Base-by-base conservation (phyloP, 208 protist species). In the Kentomonas sorsogonicus region DNA sequence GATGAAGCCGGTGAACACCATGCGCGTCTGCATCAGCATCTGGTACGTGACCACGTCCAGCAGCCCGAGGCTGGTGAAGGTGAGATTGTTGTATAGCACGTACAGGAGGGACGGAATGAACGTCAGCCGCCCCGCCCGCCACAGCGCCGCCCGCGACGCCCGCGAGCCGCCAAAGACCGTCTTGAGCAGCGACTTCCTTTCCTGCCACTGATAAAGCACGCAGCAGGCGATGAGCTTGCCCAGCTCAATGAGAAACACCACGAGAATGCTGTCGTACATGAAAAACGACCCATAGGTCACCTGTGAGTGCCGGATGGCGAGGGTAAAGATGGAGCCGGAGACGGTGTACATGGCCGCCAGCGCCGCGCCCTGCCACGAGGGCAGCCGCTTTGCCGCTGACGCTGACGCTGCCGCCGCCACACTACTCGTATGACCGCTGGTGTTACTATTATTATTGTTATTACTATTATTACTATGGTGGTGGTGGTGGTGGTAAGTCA, bases 21-120 rank as follows among this genome's bases (percentile, higher is more conserved):
- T 80, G 18, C 83, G 74, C 1, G 64, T 80, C 55, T 94, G 83
- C 81, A 94, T 90, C 50, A 90, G 80, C 2, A 94, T 62, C 50
- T 82, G 70, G 33, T 87, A 89, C 10, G 83, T 91, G 34, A 61
- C 72, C 9, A 77, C 57, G 63, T 94, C 66, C 54, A 90, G 75
- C 9, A 69, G 40, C 23, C 55, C 45, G 0, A 94, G 61, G 54
- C 86, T 91, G 45, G 76, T 48, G 53, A 83, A 94, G 1, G 79
- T 89, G 18, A 94, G 16, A 63, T 92, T 92, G 70, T 94, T 87
- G 66, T 90, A 90, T 13, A 94, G 56, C 3, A 74, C 76, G 61
- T 94, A 94, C n/a, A 86, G 57, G 16, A 85, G 44, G 4, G 84
- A 67, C 1, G 79, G 70, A 0, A 87, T 43, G 10, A 74, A 50